phyloP scores from a whole-genome alignment of 208 protist species.

The Leishmania mexicana region DNA sequence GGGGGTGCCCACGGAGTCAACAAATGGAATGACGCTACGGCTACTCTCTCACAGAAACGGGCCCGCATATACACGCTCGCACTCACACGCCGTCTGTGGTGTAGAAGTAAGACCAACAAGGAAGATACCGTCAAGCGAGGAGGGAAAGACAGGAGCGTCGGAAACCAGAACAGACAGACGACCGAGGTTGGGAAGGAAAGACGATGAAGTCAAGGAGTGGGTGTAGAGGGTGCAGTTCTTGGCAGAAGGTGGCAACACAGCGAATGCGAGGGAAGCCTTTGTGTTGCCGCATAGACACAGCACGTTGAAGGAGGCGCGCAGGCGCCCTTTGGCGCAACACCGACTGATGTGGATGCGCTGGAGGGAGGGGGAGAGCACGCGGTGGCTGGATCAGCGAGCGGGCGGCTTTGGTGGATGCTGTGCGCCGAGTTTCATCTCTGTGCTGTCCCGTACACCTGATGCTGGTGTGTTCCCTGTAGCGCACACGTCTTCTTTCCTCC shows the following conservation, averaged over 20 bases:
- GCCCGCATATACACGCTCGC: neutral
- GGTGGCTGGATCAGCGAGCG: neutral
- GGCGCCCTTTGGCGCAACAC: neutral
- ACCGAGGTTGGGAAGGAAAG: neutral
- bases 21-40: neutral
- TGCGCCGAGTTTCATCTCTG: neutral
- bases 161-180: neutral
- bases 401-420: neutral
- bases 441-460: neutral
- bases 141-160: neutral
- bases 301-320: neutral
- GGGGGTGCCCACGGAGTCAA: neutral
- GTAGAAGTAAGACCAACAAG: neutral
- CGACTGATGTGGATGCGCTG: neutral
- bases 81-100: neutral
- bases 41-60: neutral
- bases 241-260: neutral
- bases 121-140: neutral
- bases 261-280: neutral
- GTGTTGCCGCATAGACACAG: neutral
- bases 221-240: too few species aligned
- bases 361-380: neutral
- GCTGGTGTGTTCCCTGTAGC: too few species aligned
- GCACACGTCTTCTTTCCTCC: neutral
- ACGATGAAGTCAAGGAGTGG: neutral